Evolutionary conservation across 805 yeast species (phyloP), one percentile per base, ranked within the genome.

Genomic region (Lipomyces spencermartinsiae): DNA sequence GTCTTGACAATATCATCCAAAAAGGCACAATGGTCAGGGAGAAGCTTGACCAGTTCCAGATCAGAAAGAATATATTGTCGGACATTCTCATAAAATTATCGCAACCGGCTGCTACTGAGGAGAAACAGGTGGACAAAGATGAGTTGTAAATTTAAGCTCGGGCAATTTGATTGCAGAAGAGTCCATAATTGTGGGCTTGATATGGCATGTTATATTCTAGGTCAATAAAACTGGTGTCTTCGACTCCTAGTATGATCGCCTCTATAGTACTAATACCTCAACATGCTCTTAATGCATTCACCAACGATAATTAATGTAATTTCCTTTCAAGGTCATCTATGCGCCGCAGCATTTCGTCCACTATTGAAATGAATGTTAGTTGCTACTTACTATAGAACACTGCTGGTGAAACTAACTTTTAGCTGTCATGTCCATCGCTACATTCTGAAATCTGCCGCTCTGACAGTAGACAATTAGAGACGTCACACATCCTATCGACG

Each of bases 1-100:
- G 92, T 67, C 80, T 89, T 61, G 73, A 76, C 9, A 78, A 78
- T 33, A 78, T 88, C 34, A 67, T 88, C 51, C 66, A 72, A 31
- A 71, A 73, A 39, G 80, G 79, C 16, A 76, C 78, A 58, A 73
- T 87, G 62, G 78, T 78, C 51, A 74, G 76, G 10, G 78, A 74
- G n/a, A 82, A 85, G 53, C 76, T 79, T 22, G 93, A 89, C 73
- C 81, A 83, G 66, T 80, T 87, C 75, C 78, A 79, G 68, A 81
- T 81, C 74, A 82, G 89, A 74, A 71, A 82, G 62, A 89, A 89
- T 73, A 80, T 87, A 51, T 77, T 88, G 69, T 75, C 74, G 61
- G 74, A 66, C 49, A 77, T 49, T 79, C 81, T 71, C 68, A 72
- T 22, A 56, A 46, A 53, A 59, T 53, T 53, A 12, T 25, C 34